phyloP scores from a whole-genome alignment of 192 early-diverging fungal genomes.

The Rhizoclosmatium globosum region DNA sequence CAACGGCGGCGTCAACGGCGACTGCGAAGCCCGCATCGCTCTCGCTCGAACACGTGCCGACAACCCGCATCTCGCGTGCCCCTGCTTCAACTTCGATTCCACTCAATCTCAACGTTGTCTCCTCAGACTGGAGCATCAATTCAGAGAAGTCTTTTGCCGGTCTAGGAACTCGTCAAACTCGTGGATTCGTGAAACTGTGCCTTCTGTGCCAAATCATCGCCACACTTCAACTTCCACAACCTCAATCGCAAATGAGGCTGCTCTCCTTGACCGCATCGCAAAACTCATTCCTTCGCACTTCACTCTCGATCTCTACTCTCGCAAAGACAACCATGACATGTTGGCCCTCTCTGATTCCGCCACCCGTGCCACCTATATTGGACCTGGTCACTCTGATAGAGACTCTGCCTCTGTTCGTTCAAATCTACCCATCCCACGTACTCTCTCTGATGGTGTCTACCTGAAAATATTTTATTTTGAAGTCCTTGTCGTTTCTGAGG shows the following conservation, averaged over 20 bases:
- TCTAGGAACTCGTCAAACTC: no score
- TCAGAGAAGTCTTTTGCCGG: no score
- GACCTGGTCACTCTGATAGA: conserved; percentile 66
- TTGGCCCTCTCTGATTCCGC: background rate
- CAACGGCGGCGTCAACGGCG: background rate
- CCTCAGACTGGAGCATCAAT: no score
- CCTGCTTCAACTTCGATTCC: background rate
- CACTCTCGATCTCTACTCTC: background rate
- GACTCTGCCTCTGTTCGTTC: conserved; percentile 85
- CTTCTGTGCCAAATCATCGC: background rate
- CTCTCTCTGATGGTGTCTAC: background rate
- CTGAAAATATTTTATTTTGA: conserved; percentile 93
- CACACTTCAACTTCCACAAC: background rate
- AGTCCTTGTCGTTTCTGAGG: conserved; percentile 83
- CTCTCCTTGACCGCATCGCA: background rate
- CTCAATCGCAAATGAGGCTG: background rate
- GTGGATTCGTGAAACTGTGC: no score
- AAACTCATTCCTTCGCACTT: conserved; percentile 11
- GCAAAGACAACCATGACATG: conserved; percentile 9
- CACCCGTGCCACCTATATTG: conserved; percentile 9
- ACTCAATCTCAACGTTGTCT: no score
- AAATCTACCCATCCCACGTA: conserved; percentile 82
- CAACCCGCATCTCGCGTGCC: background rate
- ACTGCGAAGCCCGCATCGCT: no score
- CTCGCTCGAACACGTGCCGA: background rate